phyloP scores from a whole-genome alignment of 176 grass and related monocot genomes.

The Raddia distichophylla region DNA sequence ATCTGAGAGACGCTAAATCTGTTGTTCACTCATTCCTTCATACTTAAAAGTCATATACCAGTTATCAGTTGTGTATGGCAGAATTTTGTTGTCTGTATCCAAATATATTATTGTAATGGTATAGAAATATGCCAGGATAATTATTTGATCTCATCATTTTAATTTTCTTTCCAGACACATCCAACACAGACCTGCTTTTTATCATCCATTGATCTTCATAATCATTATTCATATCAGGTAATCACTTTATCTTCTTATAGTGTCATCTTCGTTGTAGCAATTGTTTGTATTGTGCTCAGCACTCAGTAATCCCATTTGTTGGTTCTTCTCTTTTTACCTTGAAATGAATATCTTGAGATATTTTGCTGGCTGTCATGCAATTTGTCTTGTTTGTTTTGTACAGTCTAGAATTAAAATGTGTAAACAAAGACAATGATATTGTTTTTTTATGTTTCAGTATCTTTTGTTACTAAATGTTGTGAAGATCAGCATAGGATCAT shows the following conservation, averaged over 20 bases:
- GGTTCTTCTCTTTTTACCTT: neutral
- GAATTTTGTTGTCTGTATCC: neutral
- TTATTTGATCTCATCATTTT: conserved; percentile 26
- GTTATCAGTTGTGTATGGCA: neutral
- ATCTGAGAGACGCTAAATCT: neutral
- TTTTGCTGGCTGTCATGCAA: neutral
- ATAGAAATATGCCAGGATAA: neutral
- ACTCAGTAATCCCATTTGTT: neutral
- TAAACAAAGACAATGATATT: neutral
- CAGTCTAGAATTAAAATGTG: neutral
- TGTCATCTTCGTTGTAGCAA: conserved; percentile 20
- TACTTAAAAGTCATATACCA: neutral
- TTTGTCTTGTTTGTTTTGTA: conserved; percentile 33
- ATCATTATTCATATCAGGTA: conserved; percentile 98
- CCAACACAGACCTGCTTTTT: conserved; percentile 97
- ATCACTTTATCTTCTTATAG: conserved; percentile 18
- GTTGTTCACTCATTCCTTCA: neutral
- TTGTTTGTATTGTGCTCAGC: conserved; percentile 33
- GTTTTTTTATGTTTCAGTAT: neutral
- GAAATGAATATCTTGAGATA: conserved; percentile 10
- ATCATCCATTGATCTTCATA: conserved; percentile 98
- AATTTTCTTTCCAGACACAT: conserved; percentile 72
- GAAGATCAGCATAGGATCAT: conserved; percentile 1
- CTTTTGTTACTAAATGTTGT: conserved; percentile 3
- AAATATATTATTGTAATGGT: conserved; percentile 6